Percentiles rank a stretch among this genome's conserved stretches.
These are phyloP conservation scores for Xylaria venustula DNA, from an alignment of 495 filamentous ascomycete species.

Conservation along the genomic window DNA sequence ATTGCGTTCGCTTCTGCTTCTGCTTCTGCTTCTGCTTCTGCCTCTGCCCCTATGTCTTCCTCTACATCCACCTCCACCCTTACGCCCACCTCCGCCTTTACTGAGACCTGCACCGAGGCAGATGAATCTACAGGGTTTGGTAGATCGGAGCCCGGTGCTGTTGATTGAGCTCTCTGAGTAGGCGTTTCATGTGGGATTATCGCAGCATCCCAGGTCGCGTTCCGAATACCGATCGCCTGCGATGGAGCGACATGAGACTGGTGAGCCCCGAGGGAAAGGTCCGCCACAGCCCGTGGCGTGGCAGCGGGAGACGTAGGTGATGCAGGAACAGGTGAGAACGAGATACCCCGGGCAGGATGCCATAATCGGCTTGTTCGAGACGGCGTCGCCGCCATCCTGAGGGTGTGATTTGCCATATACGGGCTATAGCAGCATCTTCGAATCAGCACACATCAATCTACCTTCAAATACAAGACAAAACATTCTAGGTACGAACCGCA, in stretches of 20 bases:
- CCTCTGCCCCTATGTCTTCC: conserved; percentile 11
- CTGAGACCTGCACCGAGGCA: background rate
- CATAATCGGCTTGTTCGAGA: conserved; percentile 31
- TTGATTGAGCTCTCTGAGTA: background rate
- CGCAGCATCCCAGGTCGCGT: background rate
- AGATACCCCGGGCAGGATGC: conserved; percentile 40
- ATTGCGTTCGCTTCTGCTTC: background rate
- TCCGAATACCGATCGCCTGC: background rate
- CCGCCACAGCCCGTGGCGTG: conserved; percentile 3
- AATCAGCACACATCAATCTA: background rate
- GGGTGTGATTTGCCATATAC: conserved; percentile 4
- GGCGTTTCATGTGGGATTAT: background rate
- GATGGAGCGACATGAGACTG: background rate
- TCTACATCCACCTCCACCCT: background rate
- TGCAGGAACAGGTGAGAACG: conserved; percentile 27
- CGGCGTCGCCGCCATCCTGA: conserved; percentile 29
- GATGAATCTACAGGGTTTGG: background rate
- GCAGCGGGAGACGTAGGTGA: conserved; percentile 15
- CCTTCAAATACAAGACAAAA: background rate
- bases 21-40: background rate
- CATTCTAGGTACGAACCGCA: background rate
- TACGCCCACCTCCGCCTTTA: background rate
- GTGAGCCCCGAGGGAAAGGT: background rate
- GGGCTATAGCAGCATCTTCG: conserved; percentile 17
- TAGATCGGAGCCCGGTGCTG: background rate